phyloP scores from a whole-genome alignment of 1,284 basidiomycete species.

The Melampsora americana region DNA sequence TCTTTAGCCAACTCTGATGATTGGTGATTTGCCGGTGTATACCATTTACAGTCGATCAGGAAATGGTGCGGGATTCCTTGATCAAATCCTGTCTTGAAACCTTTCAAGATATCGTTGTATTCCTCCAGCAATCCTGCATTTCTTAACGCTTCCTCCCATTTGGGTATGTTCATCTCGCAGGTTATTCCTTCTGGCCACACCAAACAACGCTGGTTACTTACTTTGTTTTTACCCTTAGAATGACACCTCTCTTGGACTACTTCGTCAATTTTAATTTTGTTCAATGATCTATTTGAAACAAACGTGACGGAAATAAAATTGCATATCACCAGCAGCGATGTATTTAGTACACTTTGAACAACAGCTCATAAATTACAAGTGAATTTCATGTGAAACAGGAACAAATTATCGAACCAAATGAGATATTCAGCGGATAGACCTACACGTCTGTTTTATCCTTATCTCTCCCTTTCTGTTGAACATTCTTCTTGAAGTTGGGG shows the following conservation, averaged over 20 bases:
- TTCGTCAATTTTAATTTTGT: neutral
- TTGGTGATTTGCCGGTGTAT: no score
- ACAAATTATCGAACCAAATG: no score
- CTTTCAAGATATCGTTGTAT: neutral
- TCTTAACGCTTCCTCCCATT: conserved; percentile 2
- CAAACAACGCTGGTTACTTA: no score
- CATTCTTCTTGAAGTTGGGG: no score
- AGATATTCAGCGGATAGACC: no score
- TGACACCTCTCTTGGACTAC: neutral
- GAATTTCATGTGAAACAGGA: neutral
- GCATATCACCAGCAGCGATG: neutral
- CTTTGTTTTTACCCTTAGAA: neutral
- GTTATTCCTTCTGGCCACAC: neutral
- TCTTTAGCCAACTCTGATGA: no score
- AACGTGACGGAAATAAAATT: neutral
- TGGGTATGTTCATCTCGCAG: conserved; percentile 9
- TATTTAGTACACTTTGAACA: no score
- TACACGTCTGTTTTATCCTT: no score
- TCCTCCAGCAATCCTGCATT: neutral
- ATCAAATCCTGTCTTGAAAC: no score
- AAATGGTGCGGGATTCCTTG: no score
- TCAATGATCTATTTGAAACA: neutral
- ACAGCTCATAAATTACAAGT: neutral
- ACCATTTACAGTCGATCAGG: no score
- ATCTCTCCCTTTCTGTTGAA: no score